A percentile compares a stretch with the other conserved stretches of the same genome.
Conservation (phyloP, 495 filamentous ascomycete genomes). For the Articulospora tetracladia region DNA sequence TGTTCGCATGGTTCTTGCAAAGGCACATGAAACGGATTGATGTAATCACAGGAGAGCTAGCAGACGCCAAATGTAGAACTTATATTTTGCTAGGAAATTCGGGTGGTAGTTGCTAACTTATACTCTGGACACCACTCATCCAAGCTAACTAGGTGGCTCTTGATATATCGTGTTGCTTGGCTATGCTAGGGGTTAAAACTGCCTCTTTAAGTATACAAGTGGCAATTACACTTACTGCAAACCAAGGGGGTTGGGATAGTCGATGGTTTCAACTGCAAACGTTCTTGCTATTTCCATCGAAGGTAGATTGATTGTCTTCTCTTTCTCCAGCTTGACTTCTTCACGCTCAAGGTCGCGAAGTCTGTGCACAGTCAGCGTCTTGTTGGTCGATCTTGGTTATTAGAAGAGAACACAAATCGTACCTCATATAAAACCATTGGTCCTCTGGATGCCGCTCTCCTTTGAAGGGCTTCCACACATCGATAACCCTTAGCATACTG, state of each 20-base stretch:
- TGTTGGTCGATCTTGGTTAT: neutral
- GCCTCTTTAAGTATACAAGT: too few species aligned
- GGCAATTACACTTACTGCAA: neutral
- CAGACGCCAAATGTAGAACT: too few species aligned
- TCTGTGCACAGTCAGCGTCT: neutral
- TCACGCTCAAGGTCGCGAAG: too few species aligned
- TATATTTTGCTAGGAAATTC: too few species aligned
- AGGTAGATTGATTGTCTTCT: neutral
- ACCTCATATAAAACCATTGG: conserved; percentile 1
- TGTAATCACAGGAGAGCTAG: too few species aligned
- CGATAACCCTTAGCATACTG: conserved; percentile 1
- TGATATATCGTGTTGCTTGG: conserved; percentile 6
- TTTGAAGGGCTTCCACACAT: neutral
- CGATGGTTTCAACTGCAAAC: conserved; percentile 3
- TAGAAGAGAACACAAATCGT: neutral
- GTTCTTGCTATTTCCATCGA: neutral
- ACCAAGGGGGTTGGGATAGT: neutral
- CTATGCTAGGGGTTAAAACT: neutral
- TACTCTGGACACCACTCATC: conserved; percentile 17
- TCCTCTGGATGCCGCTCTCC: neutral
- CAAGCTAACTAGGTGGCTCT: neutral
- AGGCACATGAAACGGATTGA: too few species aligned
- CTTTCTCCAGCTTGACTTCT: neutral
- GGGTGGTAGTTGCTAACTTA: neutral
- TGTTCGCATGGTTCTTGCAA: too few species aligned